Conservation (phyloP, 2,329 filamentous ascomycete genomes). For the Westerdykella sp. region DNA sequence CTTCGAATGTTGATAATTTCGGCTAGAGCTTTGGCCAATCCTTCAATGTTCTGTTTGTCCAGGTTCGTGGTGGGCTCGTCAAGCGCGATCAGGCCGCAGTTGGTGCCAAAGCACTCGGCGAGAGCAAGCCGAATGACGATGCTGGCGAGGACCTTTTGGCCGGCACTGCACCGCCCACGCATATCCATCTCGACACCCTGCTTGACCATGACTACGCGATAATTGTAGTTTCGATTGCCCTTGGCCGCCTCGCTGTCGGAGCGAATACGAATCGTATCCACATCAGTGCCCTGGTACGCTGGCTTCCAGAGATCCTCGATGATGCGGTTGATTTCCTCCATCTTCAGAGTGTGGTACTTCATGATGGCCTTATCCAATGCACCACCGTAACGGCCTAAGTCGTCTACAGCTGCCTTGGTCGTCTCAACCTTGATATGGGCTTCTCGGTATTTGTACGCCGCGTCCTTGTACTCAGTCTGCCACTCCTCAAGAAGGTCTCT, state of each 20-base stretch:
- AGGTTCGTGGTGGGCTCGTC: constrained; percentile 98
- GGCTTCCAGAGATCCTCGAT: constrained; percentile 94
- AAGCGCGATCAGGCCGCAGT: constrained; percentile 91
- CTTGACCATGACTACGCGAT: constrained; percentile 96
- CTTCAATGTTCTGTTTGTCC: constrained; percentile 88
- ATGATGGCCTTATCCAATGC: constrained; percentile 96
- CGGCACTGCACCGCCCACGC: constrained; percentile 93
- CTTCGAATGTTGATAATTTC: constrained; percentile 78
- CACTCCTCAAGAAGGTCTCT: constrained; percentile 68
- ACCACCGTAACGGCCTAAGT: constrained; percentile 72
- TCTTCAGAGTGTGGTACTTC: constrained; percentile 92
- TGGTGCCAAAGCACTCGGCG: constrained; percentile 92
- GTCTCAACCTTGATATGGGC: constrained; percentile 84
- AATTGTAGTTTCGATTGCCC: constrained; percentile 85
- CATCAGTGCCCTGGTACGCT: constrained; percentile 94
- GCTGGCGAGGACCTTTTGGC: constrained; percentile 90
- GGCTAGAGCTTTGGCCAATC: constrained; percentile 76
- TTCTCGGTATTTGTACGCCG: constrained; percentile 73
- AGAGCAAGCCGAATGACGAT: constrained; percentile 97
- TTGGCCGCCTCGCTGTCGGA: constrained; percentile 76
- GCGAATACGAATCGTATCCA: constrained; percentile 91
- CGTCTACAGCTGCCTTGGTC: constrained; percentile 87
- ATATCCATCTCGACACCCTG: constrained; percentile 98
- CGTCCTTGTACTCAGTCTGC: constrained; percentile 80
- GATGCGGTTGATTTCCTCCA: constrained; percentile 96